These are phyloP conservation scores for Teratosphaeria nubilosa DNA, from an alignment of 2,329 filamentous ascomycete species.

Conservation along the genomic window DNA sequence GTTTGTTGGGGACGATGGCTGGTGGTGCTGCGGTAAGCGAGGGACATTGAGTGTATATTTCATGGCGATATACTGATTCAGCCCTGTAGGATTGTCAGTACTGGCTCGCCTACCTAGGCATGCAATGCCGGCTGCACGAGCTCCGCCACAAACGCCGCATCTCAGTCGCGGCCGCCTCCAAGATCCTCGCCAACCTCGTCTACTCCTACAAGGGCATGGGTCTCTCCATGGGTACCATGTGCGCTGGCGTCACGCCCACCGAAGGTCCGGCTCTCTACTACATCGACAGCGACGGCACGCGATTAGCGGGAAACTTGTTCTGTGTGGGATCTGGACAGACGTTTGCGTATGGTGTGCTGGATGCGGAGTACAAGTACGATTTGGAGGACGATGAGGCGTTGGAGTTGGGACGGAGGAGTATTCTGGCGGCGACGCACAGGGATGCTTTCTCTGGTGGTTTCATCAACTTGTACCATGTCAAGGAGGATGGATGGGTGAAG, in stretches of 20 bases:
- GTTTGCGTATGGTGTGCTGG: constrained; percentile 95
- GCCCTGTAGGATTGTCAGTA: constrained; percentile 86
- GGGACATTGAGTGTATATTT: neutral
- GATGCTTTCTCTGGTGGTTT: constrained; percentile 98
- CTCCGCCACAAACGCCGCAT: constrained; percentile 98
- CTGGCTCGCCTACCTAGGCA: constrained; percentile 97
- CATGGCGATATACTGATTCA: constrained; percentile 5
- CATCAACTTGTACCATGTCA: constrained; percentile 98
- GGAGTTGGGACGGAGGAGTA: constrained; percentile 82
- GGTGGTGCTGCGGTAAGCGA: constrained; percentile 75
- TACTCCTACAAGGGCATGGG: constrained; percentile 99
- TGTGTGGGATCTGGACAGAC: constrained; percentile 98
- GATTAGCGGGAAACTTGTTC: constrained; percentile 88
- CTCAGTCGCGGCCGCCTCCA: constrained; percentile 90
- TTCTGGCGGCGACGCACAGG: constrained; percentile 89
- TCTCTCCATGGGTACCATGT: constrained; percentile 98
- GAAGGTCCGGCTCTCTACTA: constrained; percentile 98
- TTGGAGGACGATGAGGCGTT: constrained; percentile 78
- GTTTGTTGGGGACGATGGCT: constrained; percentile 92
- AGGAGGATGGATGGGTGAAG: constrained; percentile 98
- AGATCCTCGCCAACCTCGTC: constrained; percentile 96
- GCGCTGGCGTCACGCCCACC: constrained; percentile 87
- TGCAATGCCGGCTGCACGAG: constrained; percentile 98
- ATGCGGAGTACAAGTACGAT: constrained; percentile 90
- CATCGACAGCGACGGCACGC: constrained; percentile 93